Evolutionary conservation across 148 eudicot species (phyloP).

Genomic region (Fagopyrum tataricum): DNA sequence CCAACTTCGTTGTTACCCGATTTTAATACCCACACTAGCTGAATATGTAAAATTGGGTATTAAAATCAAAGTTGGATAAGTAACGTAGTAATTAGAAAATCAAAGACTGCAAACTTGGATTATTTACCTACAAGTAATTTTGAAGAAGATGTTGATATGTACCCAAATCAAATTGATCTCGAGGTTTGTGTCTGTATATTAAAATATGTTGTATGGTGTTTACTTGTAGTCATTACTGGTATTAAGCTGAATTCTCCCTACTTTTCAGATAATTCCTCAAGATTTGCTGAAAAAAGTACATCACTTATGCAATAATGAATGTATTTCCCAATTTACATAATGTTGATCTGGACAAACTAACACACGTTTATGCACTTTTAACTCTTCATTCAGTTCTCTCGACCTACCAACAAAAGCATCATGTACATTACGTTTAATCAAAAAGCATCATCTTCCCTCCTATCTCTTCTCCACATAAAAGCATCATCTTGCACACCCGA

Average conservation of each 20-base stretch:
- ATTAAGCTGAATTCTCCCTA: neutral
- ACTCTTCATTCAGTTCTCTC: too few species aligned
- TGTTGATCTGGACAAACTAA: conserved; percentile 82
- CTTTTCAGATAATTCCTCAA: conserved; percentile 81
- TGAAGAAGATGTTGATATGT: conserved; percentile 46
- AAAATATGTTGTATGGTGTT: neutral
- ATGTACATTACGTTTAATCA: too few species aligned
- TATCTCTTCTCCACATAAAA: too few species aligned
- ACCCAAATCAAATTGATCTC: conserved; percentile 37
- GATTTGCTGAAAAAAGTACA: conserved; percentile 86
- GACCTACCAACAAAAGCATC: too few species aligned
- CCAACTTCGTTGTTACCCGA: too few species aligned
- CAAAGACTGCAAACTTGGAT: conserved; percentile 59
- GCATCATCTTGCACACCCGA: too few species aligned
- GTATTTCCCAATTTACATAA: conserved; percentile 89
- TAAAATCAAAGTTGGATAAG: too few species aligned
- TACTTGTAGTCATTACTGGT: neutral
- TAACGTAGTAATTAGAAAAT: too few species aligned
- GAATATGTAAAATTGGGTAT: too few species aligned
- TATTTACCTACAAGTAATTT: conserved; percentile 34
- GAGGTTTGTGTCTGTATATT: conserved; percentile 36
- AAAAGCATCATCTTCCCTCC: too few species aligned
- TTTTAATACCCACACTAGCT: too few species aligned
- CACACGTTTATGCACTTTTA: conserved; percentile 88
- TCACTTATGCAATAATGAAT: conserved; percentile 85